These are phyloP conservation scores for Aspergillus arachidicola DNA, from an alignment of 2,329 filamentous ascomycete species.

Conservation along the genomic window DNA sequence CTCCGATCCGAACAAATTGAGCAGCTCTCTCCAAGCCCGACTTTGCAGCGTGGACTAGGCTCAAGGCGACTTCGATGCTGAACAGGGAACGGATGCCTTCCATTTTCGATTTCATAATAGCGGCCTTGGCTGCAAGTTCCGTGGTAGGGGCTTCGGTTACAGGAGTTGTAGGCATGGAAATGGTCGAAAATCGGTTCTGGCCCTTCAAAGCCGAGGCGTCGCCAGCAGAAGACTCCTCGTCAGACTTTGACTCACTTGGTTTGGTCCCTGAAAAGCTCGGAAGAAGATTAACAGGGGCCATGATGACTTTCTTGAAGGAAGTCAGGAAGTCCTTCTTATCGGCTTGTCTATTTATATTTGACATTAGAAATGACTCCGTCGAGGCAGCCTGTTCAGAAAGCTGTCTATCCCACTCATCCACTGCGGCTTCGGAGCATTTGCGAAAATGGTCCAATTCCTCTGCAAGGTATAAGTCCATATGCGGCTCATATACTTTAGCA, in stretches of 20 bases:
- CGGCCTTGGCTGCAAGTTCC: conserved; percentile 94
- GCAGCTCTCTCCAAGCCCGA: conserved; percentile 82
- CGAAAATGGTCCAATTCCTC: conserved; percentile 90
- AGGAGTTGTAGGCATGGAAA: conserved; percentile 36
- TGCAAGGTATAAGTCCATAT: conserved; percentile 89
- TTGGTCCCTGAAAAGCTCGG: conserved; percentile 69
- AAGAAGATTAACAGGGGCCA: conserved; percentile 95
- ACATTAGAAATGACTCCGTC: conserved; percentile 93
- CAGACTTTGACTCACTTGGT: conserved; percentile 46
- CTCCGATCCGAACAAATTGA: conserved; percentile 77
- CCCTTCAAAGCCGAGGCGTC: conserved; percentile 30
- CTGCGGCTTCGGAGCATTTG: conserved; percentile 72
- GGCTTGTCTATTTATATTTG: conserved; percentile 87
- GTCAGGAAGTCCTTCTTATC: conserved; percentile 96
- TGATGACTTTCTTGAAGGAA: conserved; percentile 97
- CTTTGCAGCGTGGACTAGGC: conserved; percentile 86
- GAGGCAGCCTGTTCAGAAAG: conserved; percentile 87
- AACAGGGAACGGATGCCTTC: conserved; percentile 95
- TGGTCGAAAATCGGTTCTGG: conserved; percentile 42
- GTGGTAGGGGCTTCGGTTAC: conserved; percentile 75
- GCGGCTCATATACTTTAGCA: conserved; percentile 79
- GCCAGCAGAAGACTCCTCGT: conserved; percentile 21
- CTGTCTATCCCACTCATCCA: conserved; percentile 86
- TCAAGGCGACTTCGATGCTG: conserved; percentile 91
- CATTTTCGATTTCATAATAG: conserved; percentile 90